Evolutionary conservation across 352 stramenopile genomes (phyloP).

Genomic region (Phytopythium aichiense): DNA sequence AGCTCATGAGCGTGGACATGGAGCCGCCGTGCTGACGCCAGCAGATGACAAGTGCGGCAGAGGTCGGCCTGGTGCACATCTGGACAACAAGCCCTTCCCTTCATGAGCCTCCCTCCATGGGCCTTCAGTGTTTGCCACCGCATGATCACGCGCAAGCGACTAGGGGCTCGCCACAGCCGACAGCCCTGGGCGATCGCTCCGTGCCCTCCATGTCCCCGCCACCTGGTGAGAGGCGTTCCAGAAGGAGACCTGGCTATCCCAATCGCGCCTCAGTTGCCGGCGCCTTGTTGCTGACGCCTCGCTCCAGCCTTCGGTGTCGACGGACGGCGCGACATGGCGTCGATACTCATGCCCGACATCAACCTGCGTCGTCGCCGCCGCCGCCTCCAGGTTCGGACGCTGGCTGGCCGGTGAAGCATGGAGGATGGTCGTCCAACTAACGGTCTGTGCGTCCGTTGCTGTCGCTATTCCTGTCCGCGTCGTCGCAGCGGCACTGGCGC

Average conservation of each 20-base stretch:
- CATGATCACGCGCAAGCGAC: not conserved
- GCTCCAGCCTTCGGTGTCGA: no score
- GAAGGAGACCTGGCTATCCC: not conserved
- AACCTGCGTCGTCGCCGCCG: constrained; percentile 58
- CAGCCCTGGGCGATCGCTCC: not conserved
- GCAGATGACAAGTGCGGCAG: not conserved
- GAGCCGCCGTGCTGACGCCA: not conserved
- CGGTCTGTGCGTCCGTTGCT: not conserved
- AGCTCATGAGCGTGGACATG: not conserved
- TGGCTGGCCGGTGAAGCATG: not conserved
- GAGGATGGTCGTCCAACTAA: not conserved
- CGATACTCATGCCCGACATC: constrained; percentile 64
- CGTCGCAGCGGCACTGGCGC: constrained; percentile 33
- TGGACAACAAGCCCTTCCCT: not conserved
- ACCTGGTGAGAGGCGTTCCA: not conserved
- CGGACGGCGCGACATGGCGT: constrained; percentile 19
- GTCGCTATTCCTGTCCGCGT: not conserved
- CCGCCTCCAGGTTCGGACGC: constrained; percentile 36
- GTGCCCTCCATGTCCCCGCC: not conserved
- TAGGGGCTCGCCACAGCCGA: not conserved
- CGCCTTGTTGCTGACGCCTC: not conserved
- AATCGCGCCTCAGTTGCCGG: not conserved
- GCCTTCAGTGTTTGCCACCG: not conserved
- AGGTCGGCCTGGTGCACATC: not conserved
- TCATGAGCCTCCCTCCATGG: not conserved